Evolutionary conservation across 352 stramenopile species (phyloP).

Genomic region (Globisporangium alternatum): DNA sequence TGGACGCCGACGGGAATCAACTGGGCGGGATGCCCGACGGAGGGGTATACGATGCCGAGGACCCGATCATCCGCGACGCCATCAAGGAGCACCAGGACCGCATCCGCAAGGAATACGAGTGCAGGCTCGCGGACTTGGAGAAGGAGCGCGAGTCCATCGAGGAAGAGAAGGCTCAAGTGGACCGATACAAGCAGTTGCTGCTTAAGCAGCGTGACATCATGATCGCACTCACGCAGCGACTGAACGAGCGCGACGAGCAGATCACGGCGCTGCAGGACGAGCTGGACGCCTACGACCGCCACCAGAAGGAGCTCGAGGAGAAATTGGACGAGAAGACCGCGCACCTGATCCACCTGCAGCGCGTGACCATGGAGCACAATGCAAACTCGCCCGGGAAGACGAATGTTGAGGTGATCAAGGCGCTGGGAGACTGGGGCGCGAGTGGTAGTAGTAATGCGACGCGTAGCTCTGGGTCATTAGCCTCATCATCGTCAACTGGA

Average conservation of each 20-base stretch:
- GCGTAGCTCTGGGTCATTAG: neutral
- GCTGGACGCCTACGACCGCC: slow-evolving; percentile 91
- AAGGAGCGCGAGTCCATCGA: slow-evolving; percentile 93
- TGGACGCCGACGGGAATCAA: slow-evolving; percentile 19
- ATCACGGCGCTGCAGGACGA: slow-evolving; percentile 95
- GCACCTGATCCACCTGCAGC: slow-evolving; percentile 92
- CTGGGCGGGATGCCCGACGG: slow-evolving; percentile 11
- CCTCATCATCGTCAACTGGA: neutral
- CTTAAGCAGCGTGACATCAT: slow-evolving; percentile 97
- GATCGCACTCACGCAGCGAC: slow-evolving; percentile 93
- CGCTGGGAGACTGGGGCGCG: slow-evolving; percentile 58
- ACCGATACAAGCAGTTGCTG: slow-evolving; percentile 95
- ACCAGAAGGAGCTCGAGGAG: slow-evolving; percentile 92
- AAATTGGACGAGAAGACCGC: slow-evolving; percentile 94
- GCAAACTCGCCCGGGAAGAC: slow-evolving; percentile 59
- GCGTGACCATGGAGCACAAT: slow-evolving; percentile 88
- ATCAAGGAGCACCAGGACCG: slow-evolving; percentile 90
- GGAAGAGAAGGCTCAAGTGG: slow-evolving; percentile 94
- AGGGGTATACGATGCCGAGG: slow-evolving; percentile 51
- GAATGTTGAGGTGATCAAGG: slow-evolving; percentile 56
- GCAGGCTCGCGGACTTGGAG: slow-evolving; percentile 90
- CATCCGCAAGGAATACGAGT: slow-evolving; percentile 91
- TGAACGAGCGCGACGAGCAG: slow-evolving; percentile 95
- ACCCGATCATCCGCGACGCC: slow-evolving; percentile 73
- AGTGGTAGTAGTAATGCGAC: slow-evolving; percentile 9